Base-by-base conservation (phyloP, 1,284 basidiomycete species). In the Microbotryomycetes sp. region DNA sequence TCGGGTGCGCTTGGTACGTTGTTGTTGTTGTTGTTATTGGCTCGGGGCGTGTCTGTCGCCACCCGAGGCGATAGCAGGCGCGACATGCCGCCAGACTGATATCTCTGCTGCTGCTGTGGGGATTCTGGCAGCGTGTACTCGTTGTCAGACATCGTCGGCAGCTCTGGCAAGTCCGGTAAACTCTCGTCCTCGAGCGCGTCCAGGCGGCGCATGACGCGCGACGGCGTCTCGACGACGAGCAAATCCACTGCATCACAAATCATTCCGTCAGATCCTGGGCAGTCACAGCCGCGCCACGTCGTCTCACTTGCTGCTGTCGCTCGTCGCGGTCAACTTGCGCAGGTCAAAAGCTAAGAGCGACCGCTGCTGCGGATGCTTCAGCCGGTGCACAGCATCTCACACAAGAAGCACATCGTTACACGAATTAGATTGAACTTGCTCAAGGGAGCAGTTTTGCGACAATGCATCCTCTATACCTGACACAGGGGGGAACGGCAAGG, bases 121-220 rank as follows among this genome's bases (percentile, higher is more conserved):
- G 64, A 62, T 35, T 56, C 48, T 0, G 60, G 59, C 27, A 63
- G 18, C 3, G 64, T 61, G 26, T 56, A 55, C 31, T 68, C 64
- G 16, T 51, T 60, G 53, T 67, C 67, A 28, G 61, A 55, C 15
- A 64, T 59, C 30, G 62, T 67, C 16, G 62, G 69, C 26, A 68
- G 58, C 47, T 51, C 61, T 1, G 69, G 69, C 16, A 69, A 59
- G 41, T 61, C 60, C n/a, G 68, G 67, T 13, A 69, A 56, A 21
- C 56, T 24, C 51, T 67, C 56, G 46, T 62, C 56, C 46, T 68
- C 57, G 41, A 67, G 55, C 28, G 50, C 60, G 30, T 61, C 35
- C 30, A 71, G 60, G 26, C 62, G 46, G 18, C 69, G 56, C 28
- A 69, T 47, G 13, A 71, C 64, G 9, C 69, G 61, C 58, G 69